A percentile compares a stretch with the other conserved stretches of the same genome.
These are phyloP conservation scores for Epichloe sp. DNA, from an alignment of 2,329 filamentous ascomycete species.

Conservation along the genomic window DNA sequence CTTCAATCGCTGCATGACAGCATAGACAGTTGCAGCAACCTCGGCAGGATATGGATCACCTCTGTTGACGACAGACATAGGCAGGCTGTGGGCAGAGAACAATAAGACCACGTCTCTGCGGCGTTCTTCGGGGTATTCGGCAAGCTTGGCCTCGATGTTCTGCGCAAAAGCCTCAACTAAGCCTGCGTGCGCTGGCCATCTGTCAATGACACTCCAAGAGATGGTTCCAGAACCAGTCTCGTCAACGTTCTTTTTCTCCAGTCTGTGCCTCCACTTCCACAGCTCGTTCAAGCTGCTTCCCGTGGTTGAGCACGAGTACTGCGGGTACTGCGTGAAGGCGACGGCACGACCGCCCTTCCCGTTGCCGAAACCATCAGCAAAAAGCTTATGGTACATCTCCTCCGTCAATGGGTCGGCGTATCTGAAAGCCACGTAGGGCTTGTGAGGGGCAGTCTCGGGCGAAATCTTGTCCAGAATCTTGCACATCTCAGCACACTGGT, in stretches of 20 bases:
- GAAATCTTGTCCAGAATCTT: constrained; percentile 86
- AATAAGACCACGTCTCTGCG: constrained; percentile 72
- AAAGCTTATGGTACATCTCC: constrained; percentile 72
- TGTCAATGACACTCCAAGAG: constrained; percentile 93
- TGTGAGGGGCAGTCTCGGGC: constrained; percentile 89
- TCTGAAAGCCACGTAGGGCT: constrained; percentile 93
- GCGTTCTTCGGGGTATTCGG: constrained; percentile 70
- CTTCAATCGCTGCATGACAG: constrained; percentile 84
- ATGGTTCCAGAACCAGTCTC: constrained; percentile 54
- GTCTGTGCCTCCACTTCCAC: constrained; percentile 87
- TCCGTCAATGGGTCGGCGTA: constrained; percentile 91
- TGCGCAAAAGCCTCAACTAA: constrained; percentile 84
- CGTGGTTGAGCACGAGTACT: constrained; percentile 96
- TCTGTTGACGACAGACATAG: constrained; percentile 95
- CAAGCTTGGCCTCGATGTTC: constrained; percentile 78
- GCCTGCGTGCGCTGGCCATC: constrained; percentile 87
- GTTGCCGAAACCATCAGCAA: constrained; percentile 81
- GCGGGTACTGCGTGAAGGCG: constrained; percentile 95
- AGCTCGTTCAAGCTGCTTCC: constrained; percentile 92
- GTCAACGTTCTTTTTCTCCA: constrained; percentile 62
- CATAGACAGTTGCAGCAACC: constrained; percentile 88
- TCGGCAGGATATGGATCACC: constrained; percentile 91
- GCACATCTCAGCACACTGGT: constrained; percentile 91
- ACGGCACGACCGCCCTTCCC: constrained; percentile 88
- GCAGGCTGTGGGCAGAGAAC: constrained; percentile 90